Evolutionary conservation across 1,284 basidiomycete genomes (phyloP).

Genomic region (Wallemia ichthyophaga): DNA sequence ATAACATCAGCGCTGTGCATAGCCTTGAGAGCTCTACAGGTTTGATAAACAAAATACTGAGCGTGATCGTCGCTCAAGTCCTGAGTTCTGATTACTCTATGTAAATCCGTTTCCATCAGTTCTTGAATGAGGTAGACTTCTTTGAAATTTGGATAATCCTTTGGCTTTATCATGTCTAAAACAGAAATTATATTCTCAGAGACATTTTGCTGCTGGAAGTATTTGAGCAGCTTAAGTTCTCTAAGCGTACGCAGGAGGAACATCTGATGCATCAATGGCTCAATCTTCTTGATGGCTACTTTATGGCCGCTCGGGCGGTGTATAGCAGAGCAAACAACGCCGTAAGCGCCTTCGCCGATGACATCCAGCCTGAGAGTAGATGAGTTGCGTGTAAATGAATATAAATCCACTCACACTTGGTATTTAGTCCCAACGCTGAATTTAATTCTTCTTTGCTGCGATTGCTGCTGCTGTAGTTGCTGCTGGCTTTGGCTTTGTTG

Average conservation of each 20-base stretch:
- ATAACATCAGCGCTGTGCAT: conserved; percentile 20
- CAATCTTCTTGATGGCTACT: conserved; percentile 52
- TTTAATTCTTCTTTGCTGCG: background rate
- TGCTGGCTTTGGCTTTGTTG: background rate
- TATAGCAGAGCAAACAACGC: conserved; percentile 26
- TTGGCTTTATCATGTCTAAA: conserved; percentile 71
- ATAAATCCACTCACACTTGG: background rate
- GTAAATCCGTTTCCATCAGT: conserved; percentile 69
- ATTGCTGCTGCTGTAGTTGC: no score
- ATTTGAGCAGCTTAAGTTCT: conserved; percentile 68
- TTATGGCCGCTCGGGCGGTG: conserved; percentile 46
- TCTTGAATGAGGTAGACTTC: conserved; percentile 74
- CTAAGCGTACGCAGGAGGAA: conserved; percentile 58
- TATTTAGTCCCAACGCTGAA: background rate
- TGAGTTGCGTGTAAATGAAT: background rate
- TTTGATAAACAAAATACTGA: conserved; percentile 86
- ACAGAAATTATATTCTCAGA: conserved; percentile 93
- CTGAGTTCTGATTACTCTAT: conserved; percentile 61
- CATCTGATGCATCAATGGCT: conserved; percentile 64
- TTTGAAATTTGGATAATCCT: conserved; percentile 64
- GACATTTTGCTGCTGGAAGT: conserved; percentile 62
- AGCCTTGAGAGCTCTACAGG: conserved; percentile 12
- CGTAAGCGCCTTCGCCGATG: background rate
- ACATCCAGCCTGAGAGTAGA: background rate
- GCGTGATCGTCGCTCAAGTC: conserved; percentile 63